Percentiles rank a stretch among this genome's conserved stretches.
phyloP scores from a whole-genome alignment of 2,329 filamentous ascomycete species.

The Chaetomiaceae sp. region DNA sequence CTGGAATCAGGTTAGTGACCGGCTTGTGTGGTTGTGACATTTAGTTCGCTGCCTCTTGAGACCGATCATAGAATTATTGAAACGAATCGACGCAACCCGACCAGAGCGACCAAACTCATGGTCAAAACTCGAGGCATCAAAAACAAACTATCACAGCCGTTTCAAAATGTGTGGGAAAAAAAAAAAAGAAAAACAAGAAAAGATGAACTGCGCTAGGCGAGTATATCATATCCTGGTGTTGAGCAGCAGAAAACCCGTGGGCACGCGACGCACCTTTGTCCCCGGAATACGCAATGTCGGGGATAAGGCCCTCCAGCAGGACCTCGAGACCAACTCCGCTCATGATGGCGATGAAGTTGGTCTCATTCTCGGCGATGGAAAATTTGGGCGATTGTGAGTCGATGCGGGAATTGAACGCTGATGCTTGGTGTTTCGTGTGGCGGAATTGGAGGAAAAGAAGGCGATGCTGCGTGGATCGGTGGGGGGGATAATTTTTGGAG shows the following conservation, averaged over 20 bases:
- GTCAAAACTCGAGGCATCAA: too few relatives aligned
- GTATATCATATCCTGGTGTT: background rate
- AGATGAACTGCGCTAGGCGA: too few relatives aligned
- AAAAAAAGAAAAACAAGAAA: too few relatives aligned
- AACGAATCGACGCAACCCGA: too few relatives aligned
- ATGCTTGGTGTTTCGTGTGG: conserved; percentile 16
- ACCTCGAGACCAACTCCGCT: conserved; percentile 37
- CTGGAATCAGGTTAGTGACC: conserved; percentile 20
- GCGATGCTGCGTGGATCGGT: background rate
- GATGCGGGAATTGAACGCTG: conserved; percentile 23
- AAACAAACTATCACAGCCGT: too few relatives aligned
- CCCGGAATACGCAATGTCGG: conserved; percentile 41
- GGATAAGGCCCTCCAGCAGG: conserved; percentile 41
- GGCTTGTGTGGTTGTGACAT: background rate
- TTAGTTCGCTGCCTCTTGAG: background rate
- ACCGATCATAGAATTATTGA: background rate
- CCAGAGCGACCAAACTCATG: too few relatives aligned
- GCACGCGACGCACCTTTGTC: conserved; percentile 35
- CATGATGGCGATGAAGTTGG: conserved; percentile 31
- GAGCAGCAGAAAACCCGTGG: background rate
- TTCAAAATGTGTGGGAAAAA: too few relatives aligned
- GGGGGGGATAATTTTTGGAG: conserved; percentile 19
- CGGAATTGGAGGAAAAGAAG: conserved; percentile 2
- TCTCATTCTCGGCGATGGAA: conserved; percentile 22
- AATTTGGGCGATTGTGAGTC: conserved; percentile 18